Evolutionary conservation across 78 protist genomes (phyloP).

Genomic region (Pigoraptor vietnamica): DNA sequence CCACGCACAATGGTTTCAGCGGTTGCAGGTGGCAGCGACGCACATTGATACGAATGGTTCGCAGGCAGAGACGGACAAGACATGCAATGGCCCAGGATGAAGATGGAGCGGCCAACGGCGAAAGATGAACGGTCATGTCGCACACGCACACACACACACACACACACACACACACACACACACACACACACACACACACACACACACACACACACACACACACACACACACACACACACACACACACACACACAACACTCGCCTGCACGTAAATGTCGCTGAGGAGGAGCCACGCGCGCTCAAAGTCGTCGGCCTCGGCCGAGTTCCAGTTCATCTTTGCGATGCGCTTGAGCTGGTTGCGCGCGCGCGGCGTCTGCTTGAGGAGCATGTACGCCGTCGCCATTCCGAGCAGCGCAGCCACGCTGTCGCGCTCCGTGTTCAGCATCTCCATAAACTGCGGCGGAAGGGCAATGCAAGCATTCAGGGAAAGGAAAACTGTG

Average conservation of each 20-base stretch:
- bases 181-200: too few species aligned
- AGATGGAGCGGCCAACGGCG: too few species aligned
- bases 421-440: slow-evolving; percentile 9
- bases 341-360: slow-evolving; percentile 57
- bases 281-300: slow-evolving; percentile 54
- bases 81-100: too few species aligned
- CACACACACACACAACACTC: not conserved
- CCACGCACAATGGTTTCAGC: too few species aligned
- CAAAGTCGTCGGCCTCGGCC: slow-evolving; percentile 58
- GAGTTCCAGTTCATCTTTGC: slow-evolving; percentile 33
- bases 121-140: too few species aligned
- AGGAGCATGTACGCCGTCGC: slow-evolving; percentile 30
- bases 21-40: too few species aligned
- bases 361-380: slow-evolving; percentile 59
- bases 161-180: too few species aligned
- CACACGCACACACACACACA: too few species aligned
- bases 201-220: too few species aligned
- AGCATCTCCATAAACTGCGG: not conserved
- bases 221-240: too few species aligned
- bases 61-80: not conserved
- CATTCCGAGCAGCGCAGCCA: slow-evolving; percentile 31
- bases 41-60: too few species aligned
- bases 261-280: slow-evolving; percentile 56
- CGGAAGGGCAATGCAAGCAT: too few species aligned
- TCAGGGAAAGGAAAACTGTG: not conserved